Conservation (phyloP, 169 alveolate genomes). For the Eimeria acervulina region DNA sequence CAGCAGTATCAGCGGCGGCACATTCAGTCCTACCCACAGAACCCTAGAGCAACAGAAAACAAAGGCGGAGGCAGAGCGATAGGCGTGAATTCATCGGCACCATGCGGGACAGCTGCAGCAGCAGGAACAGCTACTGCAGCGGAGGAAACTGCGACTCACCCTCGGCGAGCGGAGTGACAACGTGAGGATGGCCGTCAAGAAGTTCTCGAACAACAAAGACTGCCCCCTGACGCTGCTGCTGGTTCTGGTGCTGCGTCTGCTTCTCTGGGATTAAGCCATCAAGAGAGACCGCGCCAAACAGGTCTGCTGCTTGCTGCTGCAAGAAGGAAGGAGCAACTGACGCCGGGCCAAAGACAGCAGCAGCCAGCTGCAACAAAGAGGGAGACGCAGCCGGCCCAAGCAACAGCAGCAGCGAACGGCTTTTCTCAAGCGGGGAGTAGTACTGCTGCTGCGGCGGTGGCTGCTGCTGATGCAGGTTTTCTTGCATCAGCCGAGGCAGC, state of each 20-base stretch:
- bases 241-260: constrained; percentile 53
- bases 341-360: constrained; percentile 46
- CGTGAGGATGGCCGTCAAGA: constrained; percentile 75
- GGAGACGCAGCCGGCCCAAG: constrained; percentile 56
- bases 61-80: neutral
- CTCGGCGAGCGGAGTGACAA: constrained; percentile 78
- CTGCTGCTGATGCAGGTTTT: constrained; percentile 37
- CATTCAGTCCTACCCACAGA: neutral
- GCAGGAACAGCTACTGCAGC: neutral
- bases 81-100: neutral
- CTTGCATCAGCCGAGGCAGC: neutral
- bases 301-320: constrained; percentile 55
- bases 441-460: constrained; percentile 40
- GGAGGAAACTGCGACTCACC: constrained; percentile 19
- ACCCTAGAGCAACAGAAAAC: neutral
- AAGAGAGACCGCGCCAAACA: constrained; percentile 8
- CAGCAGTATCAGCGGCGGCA: neutral
- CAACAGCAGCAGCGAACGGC: constrained; percentile 54
- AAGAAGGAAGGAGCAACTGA: constrained; percentile 35
- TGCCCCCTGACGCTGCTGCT: constrained; percentile 31
- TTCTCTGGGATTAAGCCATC: neutral
- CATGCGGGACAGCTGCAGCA: neutral
- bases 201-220: constrained; percentile 30
- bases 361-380: constrained; percentile 36
- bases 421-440: constrained; percentile 29